phyloP scores from a whole-genome alignment of 192 early-diverging fungal genomes.

The Podila horticola region DNA sequence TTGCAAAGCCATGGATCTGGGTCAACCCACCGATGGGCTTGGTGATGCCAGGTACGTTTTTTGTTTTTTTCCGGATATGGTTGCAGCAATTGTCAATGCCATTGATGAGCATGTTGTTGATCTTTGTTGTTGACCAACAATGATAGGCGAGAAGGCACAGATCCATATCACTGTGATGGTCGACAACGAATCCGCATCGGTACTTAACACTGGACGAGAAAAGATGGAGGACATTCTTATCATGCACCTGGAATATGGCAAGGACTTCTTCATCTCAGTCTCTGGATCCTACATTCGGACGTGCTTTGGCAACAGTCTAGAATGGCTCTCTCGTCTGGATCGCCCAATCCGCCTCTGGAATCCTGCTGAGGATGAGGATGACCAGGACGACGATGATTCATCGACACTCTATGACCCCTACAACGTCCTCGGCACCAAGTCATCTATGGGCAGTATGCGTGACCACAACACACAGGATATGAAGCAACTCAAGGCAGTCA shows the following conservation, averaged over 20 bases:
- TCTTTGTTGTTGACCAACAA: neutral
- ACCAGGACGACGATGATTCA: conserved; percentile 37
- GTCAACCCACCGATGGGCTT: conserved; percentile 73
- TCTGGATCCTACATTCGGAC: conserved; percentile 75
- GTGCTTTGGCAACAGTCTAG: conserved; percentile 80
- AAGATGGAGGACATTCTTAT: conserved; percentile 82
- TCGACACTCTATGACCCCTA: conserved; percentile 57
- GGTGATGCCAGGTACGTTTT: conserved; percentile 77
- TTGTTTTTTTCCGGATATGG: neutral
- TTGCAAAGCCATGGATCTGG: conserved; percentile 79
- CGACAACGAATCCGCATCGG: conserved; percentile 53
- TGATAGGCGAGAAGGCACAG: conserved; percentile 66
- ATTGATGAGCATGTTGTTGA: neutral
- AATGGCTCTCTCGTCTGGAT: conserved; percentile 69
- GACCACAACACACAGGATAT: conserved; percentile 18
- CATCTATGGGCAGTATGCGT: conserved; percentile 51
- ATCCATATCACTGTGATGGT: conserved; percentile 72
- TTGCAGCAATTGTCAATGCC: neutral
- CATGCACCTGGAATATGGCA: conserved; percentile 80
- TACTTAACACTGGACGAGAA: conserved; percentile 69
- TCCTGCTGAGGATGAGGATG: conserved; percentile 44
- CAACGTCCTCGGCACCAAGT: conserved; percentile 55
- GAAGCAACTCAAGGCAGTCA: conserved; percentile 32
- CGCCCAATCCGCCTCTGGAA: conserved; percentile 65
- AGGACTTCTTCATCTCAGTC: conserved; percentile 87